Percentiles rank a stretch among this genome's conserved stretches.
Evolutionary conservation across 805 yeast species (phyloP).

Genomic region (Wickerhamiella vanderwaltii): DNA sequence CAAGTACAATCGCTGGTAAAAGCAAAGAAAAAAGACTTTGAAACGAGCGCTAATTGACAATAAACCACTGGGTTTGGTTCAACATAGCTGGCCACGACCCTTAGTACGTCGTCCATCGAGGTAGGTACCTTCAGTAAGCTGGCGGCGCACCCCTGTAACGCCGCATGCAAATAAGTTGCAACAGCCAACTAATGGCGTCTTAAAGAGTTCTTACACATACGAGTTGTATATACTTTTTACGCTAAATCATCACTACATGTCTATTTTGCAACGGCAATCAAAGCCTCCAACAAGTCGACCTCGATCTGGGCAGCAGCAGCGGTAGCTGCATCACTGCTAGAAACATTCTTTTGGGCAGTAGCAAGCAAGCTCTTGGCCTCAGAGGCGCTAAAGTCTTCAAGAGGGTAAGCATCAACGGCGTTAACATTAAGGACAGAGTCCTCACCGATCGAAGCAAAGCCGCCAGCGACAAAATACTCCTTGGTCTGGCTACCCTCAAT

Average conservation of each 20-base stretch:
- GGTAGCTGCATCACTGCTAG: slow-evolving; percentile 68
- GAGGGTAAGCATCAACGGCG: slow-evolving; percentile 89
- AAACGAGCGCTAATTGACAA: background rate
- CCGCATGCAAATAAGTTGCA: too few relatives aligned
- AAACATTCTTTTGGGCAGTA: slow-evolving; percentile 86
- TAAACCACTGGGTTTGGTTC: slow-evolving; percentile 6
- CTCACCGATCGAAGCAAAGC: slow-evolving; percentile 93
- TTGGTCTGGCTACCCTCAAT: slow-evolving; percentile 63
- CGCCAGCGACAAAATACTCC: slow-evolving; percentile 88
- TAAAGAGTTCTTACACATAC: too few relatives aligned
- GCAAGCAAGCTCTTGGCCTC: slow-evolving; percentile 69
- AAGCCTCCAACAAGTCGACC: slow-evolving; percentile 91
- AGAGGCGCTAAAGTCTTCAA: slow-evolving; percentile 69
- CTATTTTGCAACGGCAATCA: slow-evolving; percentile 69
- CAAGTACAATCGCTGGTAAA: background rate
- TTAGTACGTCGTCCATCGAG: background rate
- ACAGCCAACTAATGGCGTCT: too few relatives aligned
- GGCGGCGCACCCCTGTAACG: too few relatives aligned
- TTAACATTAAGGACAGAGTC: slow-evolving; percentile 81
- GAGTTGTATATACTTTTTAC: too few relatives aligned
- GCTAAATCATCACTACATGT: slow-evolving; percentile 6
- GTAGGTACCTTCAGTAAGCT: too few relatives aligned
- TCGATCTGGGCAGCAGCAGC: slow-evolving; percentile 94
- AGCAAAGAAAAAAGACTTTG: background rate
- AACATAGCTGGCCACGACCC: background rate